These are phyloP conservation scores for Glebionis coronaria DNA, from an alignment of 129 eudicot species.

Conservation along the genomic window DNA sequence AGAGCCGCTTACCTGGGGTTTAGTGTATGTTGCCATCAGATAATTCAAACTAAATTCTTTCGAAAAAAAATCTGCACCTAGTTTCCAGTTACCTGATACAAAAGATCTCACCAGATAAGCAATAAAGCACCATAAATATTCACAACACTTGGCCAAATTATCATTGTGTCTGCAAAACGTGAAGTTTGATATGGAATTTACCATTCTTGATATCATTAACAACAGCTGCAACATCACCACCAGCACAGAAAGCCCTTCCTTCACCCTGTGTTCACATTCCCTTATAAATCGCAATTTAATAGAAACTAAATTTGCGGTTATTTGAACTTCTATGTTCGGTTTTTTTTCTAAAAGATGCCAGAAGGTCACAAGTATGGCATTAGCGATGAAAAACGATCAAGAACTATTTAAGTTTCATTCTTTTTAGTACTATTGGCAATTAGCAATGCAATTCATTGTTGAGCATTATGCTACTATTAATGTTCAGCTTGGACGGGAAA, in stretches of 20 bases:
- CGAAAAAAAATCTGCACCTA: slow-evolving; percentile 60
- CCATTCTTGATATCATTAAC: slow-evolving; percentile 66
- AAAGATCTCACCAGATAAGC: slow-evolving; percentile 11
- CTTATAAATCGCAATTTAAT: neutral
- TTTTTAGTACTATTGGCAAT: neutral
- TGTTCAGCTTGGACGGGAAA: neutral
- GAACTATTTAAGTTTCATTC: neutral
- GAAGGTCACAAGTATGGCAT: neutral
- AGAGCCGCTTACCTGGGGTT: slow-evolving; percentile 66
- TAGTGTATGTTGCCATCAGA: slow-evolving; percentile 72
- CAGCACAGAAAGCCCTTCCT: slow-evolving; percentile 98
- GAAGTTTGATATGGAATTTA: neutral
- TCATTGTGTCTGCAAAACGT: no score
- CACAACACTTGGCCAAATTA: neutral
- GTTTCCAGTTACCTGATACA: slow-evolving; percentile 65
- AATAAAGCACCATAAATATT: neutral
- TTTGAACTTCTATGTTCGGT: no score
- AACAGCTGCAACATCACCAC: slow-evolving; percentile 90
- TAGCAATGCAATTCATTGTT: neutral
- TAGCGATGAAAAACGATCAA: neutral
- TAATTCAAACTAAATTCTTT: slow-evolving; percentile 75
- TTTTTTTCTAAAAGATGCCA: neutral
- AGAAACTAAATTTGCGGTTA: neutral
- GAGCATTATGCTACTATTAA: neutral
- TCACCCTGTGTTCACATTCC: slow-evolving; percentile 48